phyloP scores from a whole-genome alignment of 108 stramenopile genomes.

The Nannochloropsis salina region DNA sequence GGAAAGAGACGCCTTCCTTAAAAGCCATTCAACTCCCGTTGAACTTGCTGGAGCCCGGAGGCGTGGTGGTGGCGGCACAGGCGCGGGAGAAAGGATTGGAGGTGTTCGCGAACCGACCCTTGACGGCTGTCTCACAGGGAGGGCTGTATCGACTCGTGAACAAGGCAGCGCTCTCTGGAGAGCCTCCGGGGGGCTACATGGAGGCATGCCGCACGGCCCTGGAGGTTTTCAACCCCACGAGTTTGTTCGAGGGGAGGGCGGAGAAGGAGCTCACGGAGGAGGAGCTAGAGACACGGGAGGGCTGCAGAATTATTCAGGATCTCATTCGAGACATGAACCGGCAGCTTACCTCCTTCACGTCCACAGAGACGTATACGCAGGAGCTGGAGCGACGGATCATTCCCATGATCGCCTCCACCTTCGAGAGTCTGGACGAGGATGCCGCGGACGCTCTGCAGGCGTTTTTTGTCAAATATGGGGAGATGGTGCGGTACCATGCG shows the following conservation, averaged over 20 bases:
- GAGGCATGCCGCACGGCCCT: conserved; percentile 41
- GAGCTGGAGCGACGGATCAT: conserved; percentile 41
- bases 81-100: not conserved
- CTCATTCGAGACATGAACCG: conserved; percentile 44
- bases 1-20: conserved; percentile 30
- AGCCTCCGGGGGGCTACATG: conserved; percentile 40
- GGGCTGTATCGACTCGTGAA: conserved; percentile 31
- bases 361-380: conserved; percentile 30
- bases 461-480: conserved; percentile 40
- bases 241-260: conserved; percentile 28
- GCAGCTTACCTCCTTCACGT: conserved; percentile 39
- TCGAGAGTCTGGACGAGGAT: conserved; percentile 34
- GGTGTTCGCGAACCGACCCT: conserved; percentile 37
- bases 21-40: conserved; percentile 37
- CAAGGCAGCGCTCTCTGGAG: conserved; percentile 33
- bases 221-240: conserved; percentile 29
- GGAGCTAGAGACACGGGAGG: conserved; percentile 34
- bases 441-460: conserved; percentile 37
- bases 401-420: conserved; percentile 37
- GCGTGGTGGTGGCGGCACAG: conserved; percentile 28
- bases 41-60: conserved; percentile 32
- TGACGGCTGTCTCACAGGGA: conserved; percentile 29
- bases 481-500: conserved; percentile 39
- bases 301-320: conserved; percentile 42
- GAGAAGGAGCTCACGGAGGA: conserved; percentile 34